These are phyloP conservation scores for Phlebopus sp. DNA, from an alignment of 1,284 basidiomycete genomes.

Conservation along the genomic window DNA sequence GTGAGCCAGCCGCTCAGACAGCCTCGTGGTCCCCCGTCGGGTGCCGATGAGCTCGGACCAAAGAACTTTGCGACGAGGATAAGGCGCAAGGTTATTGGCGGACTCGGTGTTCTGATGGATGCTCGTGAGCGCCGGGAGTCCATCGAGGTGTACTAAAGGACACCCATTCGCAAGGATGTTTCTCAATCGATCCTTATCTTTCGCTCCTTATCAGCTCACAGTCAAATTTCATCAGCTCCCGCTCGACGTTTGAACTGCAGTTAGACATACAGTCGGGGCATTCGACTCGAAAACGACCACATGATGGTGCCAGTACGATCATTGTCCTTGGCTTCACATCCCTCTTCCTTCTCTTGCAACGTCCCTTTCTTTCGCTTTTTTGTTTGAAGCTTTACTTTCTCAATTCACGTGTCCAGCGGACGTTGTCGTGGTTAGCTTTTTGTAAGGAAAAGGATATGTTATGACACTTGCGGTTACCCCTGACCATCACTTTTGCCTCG, in stretches of 20 bases:
- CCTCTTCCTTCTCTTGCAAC: constrained; percentile 26
- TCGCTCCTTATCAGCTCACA: constrained; percentile 20
- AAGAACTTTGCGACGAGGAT: constrained; percentile 87
- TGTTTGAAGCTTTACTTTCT: constrained; percentile 13
- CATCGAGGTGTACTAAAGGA: constrained; percentile 53
- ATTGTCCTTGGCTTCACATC: constrained; percentile 4
- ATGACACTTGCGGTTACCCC: constrained; percentile 27
- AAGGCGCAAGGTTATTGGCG: constrained; percentile 76
- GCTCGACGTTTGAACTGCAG: constrained; percentile 11
- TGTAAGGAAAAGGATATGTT: constrained; percentile 13
- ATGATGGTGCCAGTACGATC: constrained; percentile 28
- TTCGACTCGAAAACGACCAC: constrained; percentile 1
- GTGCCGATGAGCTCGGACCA: constrained; percentile 80
- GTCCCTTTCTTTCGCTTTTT: constrained; percentile 15
- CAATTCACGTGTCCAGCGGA: constrained; percentile 20
- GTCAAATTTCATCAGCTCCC: constrained; percentile 9
- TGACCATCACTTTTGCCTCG: constrained; percentile 9
- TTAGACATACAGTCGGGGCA: constrained; percentile 1
- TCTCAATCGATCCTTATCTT: constrained; percentile 13
- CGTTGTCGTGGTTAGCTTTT: constrained; percentile 29
- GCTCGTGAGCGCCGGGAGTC: constrained; percentile 70
- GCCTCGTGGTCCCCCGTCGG: constrained; percentile 83
- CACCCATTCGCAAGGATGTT: not conserved
- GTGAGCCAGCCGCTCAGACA: constrained; percentile 71
- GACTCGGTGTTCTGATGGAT: constrained; percentile 68